Conservation (phyloP, 305 asterid genomes). For the Solanum hybrid region DNA sequence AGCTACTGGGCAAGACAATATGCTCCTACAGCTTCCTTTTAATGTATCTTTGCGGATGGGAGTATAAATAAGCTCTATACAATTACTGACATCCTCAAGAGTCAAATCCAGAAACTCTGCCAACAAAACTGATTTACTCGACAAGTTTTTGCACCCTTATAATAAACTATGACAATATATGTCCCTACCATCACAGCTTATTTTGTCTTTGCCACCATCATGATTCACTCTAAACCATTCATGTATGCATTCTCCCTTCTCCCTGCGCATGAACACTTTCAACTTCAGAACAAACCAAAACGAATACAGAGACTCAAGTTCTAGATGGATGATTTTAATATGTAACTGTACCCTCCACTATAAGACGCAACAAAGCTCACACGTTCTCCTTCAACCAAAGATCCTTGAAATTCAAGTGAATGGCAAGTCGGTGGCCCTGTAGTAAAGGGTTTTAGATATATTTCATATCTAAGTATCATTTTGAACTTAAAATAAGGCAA, state of each 20-base stretch:
- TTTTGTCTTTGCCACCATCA: constrained; percentile 56
- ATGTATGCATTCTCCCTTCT: constrained; percentile 68
- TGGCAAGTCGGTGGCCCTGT: constrained; percentile 85
- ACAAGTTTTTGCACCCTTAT: constrained; percentile 11
- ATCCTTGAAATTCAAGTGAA: constrained; percentile 81
- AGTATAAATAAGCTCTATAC: constrained; percentile 67
- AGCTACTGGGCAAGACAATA: constrained; percentile 61
- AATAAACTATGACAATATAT: constrained; percentile 5
- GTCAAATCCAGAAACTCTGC: constrained; percentile 78
- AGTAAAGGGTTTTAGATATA: constrained; percentile 8
- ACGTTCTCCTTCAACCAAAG: constrained; percentile 72
- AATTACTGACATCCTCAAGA: constrained; percentile 59
- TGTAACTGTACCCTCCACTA: constrained; percentile 63
- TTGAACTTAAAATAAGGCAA: neutral
- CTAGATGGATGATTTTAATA: neutral
- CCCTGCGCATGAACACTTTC: constrained; percentile 40
- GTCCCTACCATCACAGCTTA: constrained; percentile 49
- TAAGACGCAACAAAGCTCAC: constrained; percentile 63
- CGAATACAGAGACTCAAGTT: constrained; percentile 2
- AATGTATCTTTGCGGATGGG: constrained; percentile 89
- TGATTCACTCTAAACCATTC: constrained; percentile 81
- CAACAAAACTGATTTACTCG: constrained; percentile 5
- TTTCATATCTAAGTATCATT: neutral
- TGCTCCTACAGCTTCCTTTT: constrained; percentile 49
- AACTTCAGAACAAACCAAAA: constrained; percentile 10